Evolutionary conservation across 768 basidiomycete genomes (phyloP).

Genomic region (Collybia nuda): DNA sequence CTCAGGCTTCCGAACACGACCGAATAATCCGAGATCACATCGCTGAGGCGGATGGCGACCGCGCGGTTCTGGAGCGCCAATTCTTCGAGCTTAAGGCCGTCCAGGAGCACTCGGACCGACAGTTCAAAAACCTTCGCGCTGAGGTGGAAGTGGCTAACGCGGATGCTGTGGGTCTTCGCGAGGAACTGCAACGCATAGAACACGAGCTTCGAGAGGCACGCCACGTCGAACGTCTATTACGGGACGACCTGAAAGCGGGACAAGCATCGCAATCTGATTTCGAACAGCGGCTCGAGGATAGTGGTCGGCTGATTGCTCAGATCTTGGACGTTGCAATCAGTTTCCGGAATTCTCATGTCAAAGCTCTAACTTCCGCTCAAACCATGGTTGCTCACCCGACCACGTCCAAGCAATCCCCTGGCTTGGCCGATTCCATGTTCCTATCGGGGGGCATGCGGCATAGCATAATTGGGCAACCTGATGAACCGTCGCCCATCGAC

Average conservation of each 20-base stretch:
- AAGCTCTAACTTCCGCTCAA: conserved; percentile 64
- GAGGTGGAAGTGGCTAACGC: conserved; percentile 65
- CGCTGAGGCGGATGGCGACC: conserved; percentile 91
- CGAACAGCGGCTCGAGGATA: conserved; percentile 66
- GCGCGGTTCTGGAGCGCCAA: conserved; percentile 89
- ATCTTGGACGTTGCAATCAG: conserved; percentile 78
- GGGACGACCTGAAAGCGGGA: conserved; percentile 73
- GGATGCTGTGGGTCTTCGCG: conserved; percentile 66
- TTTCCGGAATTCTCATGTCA: conserved; percentile 76
- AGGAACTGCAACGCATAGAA: conserved; percentile 72
- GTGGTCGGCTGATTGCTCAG: conserved; percentile 73
- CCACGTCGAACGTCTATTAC: conserved; percentile 65
- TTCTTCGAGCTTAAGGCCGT: conserved; percentile 69
- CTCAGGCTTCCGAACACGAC: conserved; percentile 69
- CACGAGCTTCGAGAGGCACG: conserved; percentile 68
- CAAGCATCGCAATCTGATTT: conserved; percentile 65
- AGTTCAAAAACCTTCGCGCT: conserved; percentile 61
- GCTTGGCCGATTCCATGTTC: conserved; percentile 50
- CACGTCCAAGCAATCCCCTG: conserved; percentile 40
- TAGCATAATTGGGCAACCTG: conserved; percentile 48
- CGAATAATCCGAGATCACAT: conserved; percentile 80
- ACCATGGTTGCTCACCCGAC: conserved; percentile 56
- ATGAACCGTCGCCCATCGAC: conserved; percentile 76
- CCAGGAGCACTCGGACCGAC: conserved; percentile 58
- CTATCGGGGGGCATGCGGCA: conserved; percentile 51